Base-by-base conservation (phyloP, 169 alveolate genomes). In the Eimeria mitis region DNA sequence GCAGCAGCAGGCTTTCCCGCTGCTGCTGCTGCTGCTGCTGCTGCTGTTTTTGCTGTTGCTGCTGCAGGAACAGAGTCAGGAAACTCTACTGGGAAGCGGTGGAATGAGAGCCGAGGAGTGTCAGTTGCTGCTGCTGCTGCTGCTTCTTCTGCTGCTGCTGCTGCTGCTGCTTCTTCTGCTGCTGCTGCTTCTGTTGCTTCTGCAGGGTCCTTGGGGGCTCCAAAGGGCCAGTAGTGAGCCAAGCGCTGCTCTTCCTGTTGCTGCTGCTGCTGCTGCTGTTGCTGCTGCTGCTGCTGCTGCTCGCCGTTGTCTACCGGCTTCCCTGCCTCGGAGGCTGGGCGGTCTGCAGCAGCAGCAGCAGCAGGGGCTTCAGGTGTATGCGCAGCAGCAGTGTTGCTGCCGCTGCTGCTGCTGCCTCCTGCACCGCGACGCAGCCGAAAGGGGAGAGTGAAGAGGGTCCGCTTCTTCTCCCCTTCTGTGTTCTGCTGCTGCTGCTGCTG, bases 371-470 rank as follows among this genome's bases (percentile, higher is more conserved):
- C 89, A 78, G 89, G 49, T 47, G n/a, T 34, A 28, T 14, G 28
- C 47, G 70, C 89, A 25, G 37, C 70, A 78, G 61, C 25, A 78
- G 89, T 47, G 47, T 42, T 70, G 19, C 89, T 16, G 42, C 42
- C 21, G 63, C 89, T 78, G 89, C 47, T 78, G 68, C 68, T 47
- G 68, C 89, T 78, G 89, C 89, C 34, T 25, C 89, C 68, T n/a
- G 89, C 56, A 23, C 56, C 56, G 68, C 89, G 89, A 21, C 89
- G 89, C 70, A 78, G 89, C 44, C 89, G 89, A 70, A 78, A 78
- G 44, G 89, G 89, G 49, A 78, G 89, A 7, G 47, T 21, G 70
- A 78, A 78, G 65, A 78, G 44, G 40, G 70, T 42, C 70, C 56
- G 52, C 68, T 78, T 78, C 89, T 40, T 47, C 40, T 49, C 89